phyloP scores from a whole-genome alignment of 1,284 basidiomycete genomes.

The Cutaneotrichosporon cyanovorans region DNA sequence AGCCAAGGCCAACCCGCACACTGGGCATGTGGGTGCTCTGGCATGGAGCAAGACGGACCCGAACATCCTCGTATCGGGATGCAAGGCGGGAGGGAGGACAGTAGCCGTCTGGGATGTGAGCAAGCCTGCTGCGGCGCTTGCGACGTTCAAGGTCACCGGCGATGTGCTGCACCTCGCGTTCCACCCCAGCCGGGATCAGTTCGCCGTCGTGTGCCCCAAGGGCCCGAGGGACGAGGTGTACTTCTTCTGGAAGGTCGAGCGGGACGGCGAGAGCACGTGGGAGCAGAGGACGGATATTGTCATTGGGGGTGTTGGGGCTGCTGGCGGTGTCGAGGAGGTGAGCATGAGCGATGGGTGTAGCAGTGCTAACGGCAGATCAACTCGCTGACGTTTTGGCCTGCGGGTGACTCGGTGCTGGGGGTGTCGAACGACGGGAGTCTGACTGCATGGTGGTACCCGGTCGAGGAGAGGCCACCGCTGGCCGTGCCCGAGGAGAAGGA shows the following conservation, averaged over 20 bases:
- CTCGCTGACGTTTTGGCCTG: constrained; percentile 30
- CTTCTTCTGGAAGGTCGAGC: constrained; percentile 24
- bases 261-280: constrained; percentile 25
- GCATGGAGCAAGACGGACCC: constrained; percentile 38
- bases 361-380: constrained; percentile 31
- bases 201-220: constrained; percentile 33
- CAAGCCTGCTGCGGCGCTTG: constrained; percentile 12
- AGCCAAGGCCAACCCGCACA: constrained; percentile 25
- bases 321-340: constrained; percentile 37
- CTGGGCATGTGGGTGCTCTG: constrained; percentile 31
- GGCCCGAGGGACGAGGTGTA: constrained; percentile 29
- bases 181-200: constrained; percentile 36
- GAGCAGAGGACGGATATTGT: constrained; percentile 28
- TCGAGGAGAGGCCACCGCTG: constrained; percentile 11
- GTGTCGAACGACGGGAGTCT: constrained; percentile 39
- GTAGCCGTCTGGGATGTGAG: constrained; percentile 36
- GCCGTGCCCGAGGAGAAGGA: constrained; percentile 4
- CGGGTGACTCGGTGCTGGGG: constrained; percentile 29
- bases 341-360: neutral
- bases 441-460: constrained; percentile 36
- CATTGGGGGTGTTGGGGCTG: constrained; percentile 24
- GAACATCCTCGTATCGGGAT: constrained; percentile 32
- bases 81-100: constrained; percentile 22
- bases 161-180: constrained; percentile 37
- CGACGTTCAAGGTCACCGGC: constrained; percentile 28